These are phyloP conservation scores for Massariosphaeria phaeospora DNA, from an alignment of 495 filamentous ascomycete species.

Conservation along the genomic window DNA sequence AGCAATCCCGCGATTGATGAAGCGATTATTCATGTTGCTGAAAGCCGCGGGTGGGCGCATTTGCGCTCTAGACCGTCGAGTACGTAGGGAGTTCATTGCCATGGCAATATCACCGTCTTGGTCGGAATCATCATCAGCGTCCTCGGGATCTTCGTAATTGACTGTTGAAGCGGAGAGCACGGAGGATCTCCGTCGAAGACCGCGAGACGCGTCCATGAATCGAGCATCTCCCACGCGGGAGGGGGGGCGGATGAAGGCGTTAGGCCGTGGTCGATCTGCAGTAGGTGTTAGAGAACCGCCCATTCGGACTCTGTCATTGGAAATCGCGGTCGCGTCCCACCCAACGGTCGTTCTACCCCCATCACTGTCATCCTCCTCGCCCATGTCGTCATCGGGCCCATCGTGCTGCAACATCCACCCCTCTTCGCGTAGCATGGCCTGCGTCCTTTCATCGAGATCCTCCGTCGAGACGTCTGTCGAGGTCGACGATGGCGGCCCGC, in stretches of 20 bases:
- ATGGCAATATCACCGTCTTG: slow-evolving; percentile 34
- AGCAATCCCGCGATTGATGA: slow-evolving; percentile 16
- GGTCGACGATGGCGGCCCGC: slow-evolving; percentile 17
- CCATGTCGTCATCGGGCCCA: slow-evolving; percentile 30
- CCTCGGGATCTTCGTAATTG: slow-evolving; percentile 34
- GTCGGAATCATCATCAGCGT: slow-evolving; percentile 35
- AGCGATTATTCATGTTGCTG: slow-evolving; percentile 16
- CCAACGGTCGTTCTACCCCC: slow-evolving; percentile 38
- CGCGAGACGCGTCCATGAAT: slow-evolving; percentile 31
- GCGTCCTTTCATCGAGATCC: slow-evolving; percentile 31
- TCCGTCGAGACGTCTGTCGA: slow-evolving; percentile 25
- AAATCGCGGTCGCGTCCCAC: slow-evolving; percentile 37
- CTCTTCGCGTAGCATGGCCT: slow-evolving; percentile 23
- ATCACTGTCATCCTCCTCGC: slow-evolving; percentile 34
- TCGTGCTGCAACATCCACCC: slow-evolving; percentile 34
- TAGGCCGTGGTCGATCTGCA: slow-evolving; percentile 38
- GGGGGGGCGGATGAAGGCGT: slow-evolving; percentile 27
- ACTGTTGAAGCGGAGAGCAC: slow-evolving; percentile 33
- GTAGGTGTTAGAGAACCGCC: slow-evolving; percentile 41
- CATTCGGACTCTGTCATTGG: slow-evolving; percentile 36
- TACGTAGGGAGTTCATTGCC: slow-evolving; percentile 25
- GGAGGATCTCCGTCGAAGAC: slow-evolving; percentile 32
- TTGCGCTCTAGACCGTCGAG: slow-evolving; percentile 29
- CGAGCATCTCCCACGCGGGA: slow-evolving; percentile 28
- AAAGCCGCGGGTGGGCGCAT: slow-evolving; percentile 18